Evolutionary conservation across 2,329 filamentous ascomycete species (phyloP), one percentile per base, ranked within the genome.

Genomic region (Plenodomus biglobosus): DNA sequence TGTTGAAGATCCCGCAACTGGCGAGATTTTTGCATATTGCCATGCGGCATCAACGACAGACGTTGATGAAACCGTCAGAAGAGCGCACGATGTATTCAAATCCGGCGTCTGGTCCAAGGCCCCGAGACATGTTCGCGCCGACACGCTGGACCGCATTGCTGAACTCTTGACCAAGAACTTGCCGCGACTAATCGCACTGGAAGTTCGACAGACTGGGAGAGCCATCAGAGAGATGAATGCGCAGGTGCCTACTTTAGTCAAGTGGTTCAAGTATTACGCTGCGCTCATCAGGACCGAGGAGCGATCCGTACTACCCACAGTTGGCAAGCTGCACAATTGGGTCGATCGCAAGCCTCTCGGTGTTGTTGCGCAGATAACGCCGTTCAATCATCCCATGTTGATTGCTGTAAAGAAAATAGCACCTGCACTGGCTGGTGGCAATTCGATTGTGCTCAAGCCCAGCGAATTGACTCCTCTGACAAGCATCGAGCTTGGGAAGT

Each of bases 251-350:
- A 83, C 81, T 0, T 75, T 89, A 0, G 78, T 84, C 1, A 81
- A 83, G 37, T 89, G 86, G 86, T 84, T 89, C 70, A 83, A 81
- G 50, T 89, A 89, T 72, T 90, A 86, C 61, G 85, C 85, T 1
- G 77, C 84, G 0, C 64, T 88, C 1, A 77, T 87, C 24, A 80
- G 86, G n/a, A 84, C 82, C 1, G 84, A 87, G 61, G 84, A 88
- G 69, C 79, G 84, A 2, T 72, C 82, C 1, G 81, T 89, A 0
- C 76, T 88, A 1, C 86, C 86, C 0, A 88, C 86, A 2, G 73
- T 73, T 20, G 84, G 84, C 0, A 80, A 80, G 63, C 55, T 76
- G 21, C 72, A 75, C 52, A 75, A 76, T 42, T 74, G 71, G 71
- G 61, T 75, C 38, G 73, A 75, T 46, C 55, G 70, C 7, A 66